Conservation (phyloP, 2,329 filamentous ascomycete species). For the Chaetomiaceae sp. region DNA sequence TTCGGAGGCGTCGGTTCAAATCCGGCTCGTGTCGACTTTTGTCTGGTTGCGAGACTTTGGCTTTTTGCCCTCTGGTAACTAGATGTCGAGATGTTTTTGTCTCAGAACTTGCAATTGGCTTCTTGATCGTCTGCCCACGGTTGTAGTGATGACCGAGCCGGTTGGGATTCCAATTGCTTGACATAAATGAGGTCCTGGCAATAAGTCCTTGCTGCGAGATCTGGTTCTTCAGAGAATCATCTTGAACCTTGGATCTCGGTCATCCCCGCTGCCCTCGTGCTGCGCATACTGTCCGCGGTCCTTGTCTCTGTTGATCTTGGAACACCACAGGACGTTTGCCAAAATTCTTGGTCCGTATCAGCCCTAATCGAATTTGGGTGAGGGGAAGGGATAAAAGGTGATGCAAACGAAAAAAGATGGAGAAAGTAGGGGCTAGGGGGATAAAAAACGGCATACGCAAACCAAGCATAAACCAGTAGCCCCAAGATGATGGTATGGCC, state of each 20-base stretch:
- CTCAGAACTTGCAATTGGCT: too few relatives aligned
- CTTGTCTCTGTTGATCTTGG: constrained; percentile 61
- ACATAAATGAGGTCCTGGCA: too few relatives aligned
- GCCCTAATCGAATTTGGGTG: neutral
- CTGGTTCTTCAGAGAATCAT: constrained; percentile 4
- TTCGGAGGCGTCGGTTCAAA: constrained; percentile 19
- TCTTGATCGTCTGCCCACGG: too few relatives aligned
- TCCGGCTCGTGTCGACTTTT: constrained; percentile 18
- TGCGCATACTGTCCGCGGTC: constrained; percentile 52
- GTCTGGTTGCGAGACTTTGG: neutral
- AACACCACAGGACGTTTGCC: constrained; percentile 57
- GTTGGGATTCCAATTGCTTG: too few relatives aligned
- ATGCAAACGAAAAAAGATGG: too few relatives aligned
- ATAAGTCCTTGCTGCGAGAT: too few relatives aligned
- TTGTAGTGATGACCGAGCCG: too few relatives aligned
- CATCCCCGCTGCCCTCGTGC: constrained; percentile 55
- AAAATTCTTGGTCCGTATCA: constrained; percentile 42
- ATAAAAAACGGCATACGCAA: constrained; percentile 52
- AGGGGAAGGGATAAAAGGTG: neutral
- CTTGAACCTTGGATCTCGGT: constrained; percentile 48
- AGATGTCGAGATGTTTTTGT: too few relatives aligned
- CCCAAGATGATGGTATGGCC: constrained; percentile 59
- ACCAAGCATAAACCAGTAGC: constrained; percentile 57
- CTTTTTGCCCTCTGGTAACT: too few relatives aligned
- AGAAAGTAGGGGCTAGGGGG: too few relatives aligned